Conservation (phyloP, 129 eudicot species). For the Tagetes patula region DNA sequence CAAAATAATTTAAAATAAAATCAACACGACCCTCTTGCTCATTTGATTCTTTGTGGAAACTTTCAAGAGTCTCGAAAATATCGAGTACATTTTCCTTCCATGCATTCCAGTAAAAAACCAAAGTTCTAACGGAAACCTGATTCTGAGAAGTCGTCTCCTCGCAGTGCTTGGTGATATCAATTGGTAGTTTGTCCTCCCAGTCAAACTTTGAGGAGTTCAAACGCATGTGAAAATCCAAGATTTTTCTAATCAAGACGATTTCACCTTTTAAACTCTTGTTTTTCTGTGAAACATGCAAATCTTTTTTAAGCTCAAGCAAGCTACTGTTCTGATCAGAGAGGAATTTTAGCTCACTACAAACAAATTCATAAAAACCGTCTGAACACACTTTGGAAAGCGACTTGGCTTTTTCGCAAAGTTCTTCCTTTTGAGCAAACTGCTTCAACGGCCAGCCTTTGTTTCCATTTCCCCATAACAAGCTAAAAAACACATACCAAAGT, state of each 20-base stretch:
- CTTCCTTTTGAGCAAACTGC: slow-evolving; percentile 40
- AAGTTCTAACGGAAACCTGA: slow-evolving; percentile 45
- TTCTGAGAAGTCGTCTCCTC: slow-evolving; percentile 33
- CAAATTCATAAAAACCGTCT: slow-evolving; percentile 25
- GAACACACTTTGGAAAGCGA: slow-evolving; percentile 35
- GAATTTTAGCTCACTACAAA: slow-evolving; percentile 43
- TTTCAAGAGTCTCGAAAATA: slow-evolving; percentile 41
- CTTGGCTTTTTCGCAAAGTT: slow-evolving; percentile 48
- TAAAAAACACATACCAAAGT: slow-evolving; percentile 39
- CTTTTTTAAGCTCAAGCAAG: slow-evolving; percentile 35
- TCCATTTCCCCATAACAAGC: slow-evolving; percentile 47
- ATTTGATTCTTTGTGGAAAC: slow-evolving; percentile 22
- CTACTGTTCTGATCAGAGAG: slow-evolving; percentile 38
- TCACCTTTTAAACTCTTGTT: slow-evolving; percentile 39
- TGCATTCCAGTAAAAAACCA: slow-evolving; percentile 50
- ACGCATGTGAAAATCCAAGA: slow-evolving; percentile 45
- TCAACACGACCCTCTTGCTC: slow-evolving; percentile 27
- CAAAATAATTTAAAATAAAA: slow-evolving; percentile 58
- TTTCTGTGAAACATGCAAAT: slow-evolving; percentile 32
- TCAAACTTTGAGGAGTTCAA: slow-evolving; percentile 43
- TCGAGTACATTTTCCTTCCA: slow-evolving; percentile 40
- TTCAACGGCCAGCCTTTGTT: slow-evolving; percentile 63
- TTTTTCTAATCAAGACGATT: slow-evolving; percentile 36
- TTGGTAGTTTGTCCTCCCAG: slow-evolving; percentile 36
- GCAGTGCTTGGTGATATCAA: slow-evolving; percentile 25